Evolutionary conservation across 768 basidiomycete genomes (phyloP).

Genomic region (Phylloporus rhodoxanthus): DNA sequence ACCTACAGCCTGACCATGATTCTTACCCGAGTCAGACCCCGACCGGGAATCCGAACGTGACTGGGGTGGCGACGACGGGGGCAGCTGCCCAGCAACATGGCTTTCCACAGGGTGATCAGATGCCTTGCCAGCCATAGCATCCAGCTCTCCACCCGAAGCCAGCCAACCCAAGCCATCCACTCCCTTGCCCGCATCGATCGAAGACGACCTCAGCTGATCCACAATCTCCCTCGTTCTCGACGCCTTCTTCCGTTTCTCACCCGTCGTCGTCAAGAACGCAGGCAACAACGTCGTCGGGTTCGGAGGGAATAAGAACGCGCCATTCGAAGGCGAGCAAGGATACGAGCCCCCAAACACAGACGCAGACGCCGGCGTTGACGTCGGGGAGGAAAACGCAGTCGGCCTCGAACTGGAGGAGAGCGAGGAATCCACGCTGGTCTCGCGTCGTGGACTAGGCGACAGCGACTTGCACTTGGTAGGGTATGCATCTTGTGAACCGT

Average conservation of each 20-base stretch:
- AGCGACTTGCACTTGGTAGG: constrained; percentile 13
- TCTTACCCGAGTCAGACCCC: constrained; percentile 5
- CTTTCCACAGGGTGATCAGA: constrained; percentile 5
- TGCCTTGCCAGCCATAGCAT: background rate
- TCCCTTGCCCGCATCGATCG: constrained; percentile 19
- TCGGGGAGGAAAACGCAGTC: constrained; percentile 7
- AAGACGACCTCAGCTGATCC: constrained; percentile 23
- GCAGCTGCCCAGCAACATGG: background rate
- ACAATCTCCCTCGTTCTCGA: constrained; percentile 29
- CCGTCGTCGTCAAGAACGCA: constrained; percentile 19
- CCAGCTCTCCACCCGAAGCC: constrained; percentile 7
- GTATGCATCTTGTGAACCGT: background rate
- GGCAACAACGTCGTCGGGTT: constrained; percentile 18
- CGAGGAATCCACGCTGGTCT: constrained; percentile 2
- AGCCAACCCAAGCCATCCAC: constrained; percentile 13
- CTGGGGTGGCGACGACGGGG: constrained; percentile 1
- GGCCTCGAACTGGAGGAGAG: constrained; percentile 9
- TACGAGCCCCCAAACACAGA: constrained; percentile 8
- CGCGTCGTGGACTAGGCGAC: constrained; percentile 11
- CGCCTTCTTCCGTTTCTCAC: constrained; percentile 20
- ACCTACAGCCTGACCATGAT: background rate
- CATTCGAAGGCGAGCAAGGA: constrained; percentile 6
- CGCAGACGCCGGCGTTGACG: constrained; percentile 3
- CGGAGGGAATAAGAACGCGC: background rate
- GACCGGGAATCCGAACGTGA: background rate